Percentiles rank a stretch among this genome's conserved stretches.
Conservation (phyloP, 345 rosid genomes). For the Hirschfeldia incana region DNA sequence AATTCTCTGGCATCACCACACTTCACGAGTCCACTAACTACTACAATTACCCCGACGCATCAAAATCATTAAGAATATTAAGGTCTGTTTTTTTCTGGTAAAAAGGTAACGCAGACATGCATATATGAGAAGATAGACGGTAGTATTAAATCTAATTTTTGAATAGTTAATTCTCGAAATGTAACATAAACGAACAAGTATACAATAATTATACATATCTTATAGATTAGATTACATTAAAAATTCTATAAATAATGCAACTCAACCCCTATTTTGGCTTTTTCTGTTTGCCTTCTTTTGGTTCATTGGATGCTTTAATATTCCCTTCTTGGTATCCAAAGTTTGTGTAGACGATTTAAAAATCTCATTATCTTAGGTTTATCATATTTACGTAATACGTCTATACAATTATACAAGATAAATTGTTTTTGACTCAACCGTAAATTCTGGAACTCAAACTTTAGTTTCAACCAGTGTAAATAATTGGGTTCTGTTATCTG, state of each 20-base stretch:
- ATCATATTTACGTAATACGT: not conserved
- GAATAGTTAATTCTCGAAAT: not conserved
- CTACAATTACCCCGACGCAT: not conserved
- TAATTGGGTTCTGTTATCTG: not conserved
- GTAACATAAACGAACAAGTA: slow-evolving; percentile 13
- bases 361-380: not conserved
- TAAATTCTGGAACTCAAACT: not conserved
- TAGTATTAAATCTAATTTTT: not conserved
- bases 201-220: slow-evolving; percentile 32
- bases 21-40: slow-evolving; percentile 4
- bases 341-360: not conserved
- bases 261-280: slow-evolving; percentile 55
- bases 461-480: not conserved
- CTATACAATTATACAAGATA: not conserved
- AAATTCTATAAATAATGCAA: slow-evolving; percentile 36
- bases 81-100: not conserved
- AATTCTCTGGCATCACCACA: not conserved
- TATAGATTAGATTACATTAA: slow-evolving; percentile 30
- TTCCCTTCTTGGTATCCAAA: slow-evolving; percentile 9
- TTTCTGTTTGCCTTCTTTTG: slow-evolving; percentile 44
- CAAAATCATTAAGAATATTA: not conserved
- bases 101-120: not conserved
- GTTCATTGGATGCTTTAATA: slow-evolving; percentile 20
- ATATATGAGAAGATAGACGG: not conserved
- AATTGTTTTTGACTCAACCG: not conserved